A percentile compares a stretch with the other conserved stretches of the same genome.
phyloP scores from a whole-genome alignment of 805 yeast species.

The Pichia rugopelliculosa region DNA sequence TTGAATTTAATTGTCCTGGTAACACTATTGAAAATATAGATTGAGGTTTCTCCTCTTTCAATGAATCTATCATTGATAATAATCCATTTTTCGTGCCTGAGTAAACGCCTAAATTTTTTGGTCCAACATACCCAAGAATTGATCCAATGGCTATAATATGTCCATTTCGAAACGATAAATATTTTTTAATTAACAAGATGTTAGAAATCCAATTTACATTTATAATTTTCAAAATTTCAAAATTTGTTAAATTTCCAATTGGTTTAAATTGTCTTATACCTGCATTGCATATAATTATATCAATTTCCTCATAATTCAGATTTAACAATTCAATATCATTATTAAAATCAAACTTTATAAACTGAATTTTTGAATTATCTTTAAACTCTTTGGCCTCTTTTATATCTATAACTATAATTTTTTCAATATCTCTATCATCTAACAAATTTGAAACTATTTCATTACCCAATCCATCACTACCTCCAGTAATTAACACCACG shows the following conservation, averaged over 20 bases:
- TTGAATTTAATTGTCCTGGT: slow-evolving; percentile 45
- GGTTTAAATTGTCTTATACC: slow-evolving; percentile 36
- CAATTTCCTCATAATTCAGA: slow-evolving; percentile 14
- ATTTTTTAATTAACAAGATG: slow-evolving; percentile 32
- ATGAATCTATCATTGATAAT: slow-evolving; percentile 37
- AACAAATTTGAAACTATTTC: slow-evolving; percentile 27
- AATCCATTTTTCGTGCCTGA: slow-evolving; percentile 43
- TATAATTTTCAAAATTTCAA: slow-evolving; percentile 27
- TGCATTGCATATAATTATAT: slow-evolving; percentile 41
- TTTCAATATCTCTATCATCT: slow-evolving; percentile 6
- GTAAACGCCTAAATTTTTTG: slow-evolving; percentile 39
- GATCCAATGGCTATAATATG: slow-evolving; percentile 40
- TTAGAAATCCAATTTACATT: slow-evolving; percentile 39
- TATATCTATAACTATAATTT: slow-evolving; percentile 30
- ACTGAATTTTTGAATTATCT: slow-evolving; percentile 17
- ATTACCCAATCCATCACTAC: slow-evolving; percentile 43
- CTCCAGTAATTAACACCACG: slow-evolving; percentile 34
- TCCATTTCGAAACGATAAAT: slow-evolving; percentile 21
- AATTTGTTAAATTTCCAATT: slow-evolving; percentile 21
- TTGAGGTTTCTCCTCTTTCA: slow-evolving; percentile 33
- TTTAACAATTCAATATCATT: slow-evolving; percentile 19
- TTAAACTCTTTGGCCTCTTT: slow-evolving; percentile 15
- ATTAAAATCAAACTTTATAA: slow-evolving; percentile 22
- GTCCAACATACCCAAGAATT: slow-evolving; percentile 42
- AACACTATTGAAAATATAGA: slow-evolving; percentile 31